Conservation (phyloP, 768 basidiomycete genomes). For the Pulveroboletus sp. region DNA sequence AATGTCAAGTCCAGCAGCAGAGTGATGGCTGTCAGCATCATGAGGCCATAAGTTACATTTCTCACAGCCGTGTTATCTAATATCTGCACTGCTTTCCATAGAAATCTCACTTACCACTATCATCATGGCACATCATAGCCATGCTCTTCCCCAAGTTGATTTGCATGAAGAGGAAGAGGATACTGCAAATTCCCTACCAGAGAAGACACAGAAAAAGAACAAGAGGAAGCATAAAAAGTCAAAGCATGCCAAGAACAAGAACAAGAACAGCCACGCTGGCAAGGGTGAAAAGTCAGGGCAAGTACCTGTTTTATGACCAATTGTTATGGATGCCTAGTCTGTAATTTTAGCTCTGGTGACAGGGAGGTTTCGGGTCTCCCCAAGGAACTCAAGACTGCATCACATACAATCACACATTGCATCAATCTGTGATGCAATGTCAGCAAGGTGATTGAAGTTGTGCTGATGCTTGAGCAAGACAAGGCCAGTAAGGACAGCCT, state of each 20-base stretch:
- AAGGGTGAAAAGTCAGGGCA: neutral
- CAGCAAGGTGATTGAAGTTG: neutral
- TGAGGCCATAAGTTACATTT: neutral
- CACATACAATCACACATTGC: neutral
- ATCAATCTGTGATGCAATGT: slow-evolving; percentile 6
- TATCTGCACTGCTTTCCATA: neutral
- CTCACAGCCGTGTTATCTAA: neutral
- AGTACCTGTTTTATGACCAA: neutral
- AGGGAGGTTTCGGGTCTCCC: neutral
- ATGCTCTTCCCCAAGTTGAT: neutral
- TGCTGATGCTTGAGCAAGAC: neutral
- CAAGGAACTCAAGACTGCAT: neutral
- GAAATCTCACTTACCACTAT: neutral
- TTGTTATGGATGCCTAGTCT: too few species aligned
- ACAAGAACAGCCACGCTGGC: neutral
- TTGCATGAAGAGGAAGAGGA: neutral
- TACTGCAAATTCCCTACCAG: neutral
- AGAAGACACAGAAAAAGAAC: neutral
- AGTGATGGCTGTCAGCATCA: too few species aligned
- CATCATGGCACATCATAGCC: neutral
- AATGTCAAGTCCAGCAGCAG: too few species aligned
- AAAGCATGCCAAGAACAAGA: neutral
- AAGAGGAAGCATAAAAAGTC: neutral
- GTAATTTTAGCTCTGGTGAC: too few species aligned
- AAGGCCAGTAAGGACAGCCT: neutral